phyloP scores from a whole-genome alignment of 1,284 basidiomycete species.

The Lignosus rhinocerotis region DNA sequence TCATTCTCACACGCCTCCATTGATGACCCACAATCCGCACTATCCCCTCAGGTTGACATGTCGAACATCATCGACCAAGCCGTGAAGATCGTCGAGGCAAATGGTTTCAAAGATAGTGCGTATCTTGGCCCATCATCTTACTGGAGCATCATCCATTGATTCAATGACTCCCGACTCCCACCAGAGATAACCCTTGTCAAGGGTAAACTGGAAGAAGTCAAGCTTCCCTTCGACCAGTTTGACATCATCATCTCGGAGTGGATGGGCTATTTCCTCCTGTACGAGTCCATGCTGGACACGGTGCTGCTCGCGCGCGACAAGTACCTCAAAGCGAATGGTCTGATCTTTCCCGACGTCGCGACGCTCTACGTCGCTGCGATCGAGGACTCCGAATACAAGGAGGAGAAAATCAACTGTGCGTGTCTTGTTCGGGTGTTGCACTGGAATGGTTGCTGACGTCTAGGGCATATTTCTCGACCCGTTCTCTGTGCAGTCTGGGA shows the following conservation, averaged over 20 bases:
- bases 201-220: slow-evolving; percentile 94
- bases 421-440: slow-evolving; percentile 1
- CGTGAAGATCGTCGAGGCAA: slow-evolving; percentile 93
- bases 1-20: neutral
- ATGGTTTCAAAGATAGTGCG: slow-evolving; percentile 94
- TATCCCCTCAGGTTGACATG: slow-evolving; percentile 86
- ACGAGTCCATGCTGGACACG: slow-evolving; percentile 99
- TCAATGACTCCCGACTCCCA: neutral
- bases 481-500: slow-evolving; percentile 81
- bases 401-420: slow-evolving; percentile 99
- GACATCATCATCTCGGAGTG: slow-evolving; percentile 99
- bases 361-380: slow-evolving; percentile 95
- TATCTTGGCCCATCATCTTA: slow-evolving; percentile 22
- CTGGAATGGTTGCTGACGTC: neutral
- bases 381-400: slow-evolving; percentile 99
- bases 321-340: slow-evolving; percentile 88
- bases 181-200: slow-evolving; percentile 95
- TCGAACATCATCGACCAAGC: slow-evolving; percentile 99
- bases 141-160: neutral
- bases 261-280: slow-evolving; percentile 96
- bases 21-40: neutral
- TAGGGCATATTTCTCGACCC: neutral
- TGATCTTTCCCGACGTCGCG: slow-evolving; percentile 96
- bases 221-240: slow-evolving; percentile 84
- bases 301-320: slow-evolving; percentile 96